Base-by-base conservation (phyloP, 1,139 yeast species). In the Yamadazyma buinensis region DNA sequence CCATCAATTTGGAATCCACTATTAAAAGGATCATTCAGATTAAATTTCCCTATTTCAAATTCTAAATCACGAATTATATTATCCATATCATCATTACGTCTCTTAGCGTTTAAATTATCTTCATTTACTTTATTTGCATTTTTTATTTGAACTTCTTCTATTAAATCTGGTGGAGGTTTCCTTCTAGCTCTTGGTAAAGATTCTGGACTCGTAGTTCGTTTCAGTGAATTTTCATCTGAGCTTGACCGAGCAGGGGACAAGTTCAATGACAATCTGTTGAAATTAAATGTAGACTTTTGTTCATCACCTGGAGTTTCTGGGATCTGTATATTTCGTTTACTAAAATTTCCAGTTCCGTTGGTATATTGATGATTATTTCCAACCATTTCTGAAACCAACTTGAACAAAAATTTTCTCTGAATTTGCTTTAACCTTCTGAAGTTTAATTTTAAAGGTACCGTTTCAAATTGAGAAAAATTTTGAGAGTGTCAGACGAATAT, bases 121-220 rank as follows among this genome's bases (percentile, higher is more conserved):
- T 27, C 29, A 23, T 26, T 29, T 25, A 29, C 25, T 17, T 23
- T 25, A 30, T 30, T 34, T 14, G 35, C 34, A 39, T 31, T 35
- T 12, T 28, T 33, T n/a, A 31, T 23, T 22, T 28, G 40, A 7
- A 30, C 34, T 24, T 30, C 35, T 12, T 22, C 35, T 3, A 26
- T 25, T 15, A 37, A 23, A 26, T 41, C 43, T 8, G 45, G 45
- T 5, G 46, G 46, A 3, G 45, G 45, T 29, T 39, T 42, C 13
- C 46, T 36, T 33, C 46, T 30, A 2, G 23, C 28, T n/a, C 28
- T 15, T 8, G 10, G 11, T 17, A 15, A 17, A 12, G 17, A 26
- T 5, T 33, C 32, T 2, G 19, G 5, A 21, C 38, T 26, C 7
- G 34, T 24, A 14, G 7, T 26, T 2, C 32, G 17, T 9, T 25